Evolutionary conservation across 306 rosid genomes (phyloP).

Genomic region (Pyrus communis): DNA sequence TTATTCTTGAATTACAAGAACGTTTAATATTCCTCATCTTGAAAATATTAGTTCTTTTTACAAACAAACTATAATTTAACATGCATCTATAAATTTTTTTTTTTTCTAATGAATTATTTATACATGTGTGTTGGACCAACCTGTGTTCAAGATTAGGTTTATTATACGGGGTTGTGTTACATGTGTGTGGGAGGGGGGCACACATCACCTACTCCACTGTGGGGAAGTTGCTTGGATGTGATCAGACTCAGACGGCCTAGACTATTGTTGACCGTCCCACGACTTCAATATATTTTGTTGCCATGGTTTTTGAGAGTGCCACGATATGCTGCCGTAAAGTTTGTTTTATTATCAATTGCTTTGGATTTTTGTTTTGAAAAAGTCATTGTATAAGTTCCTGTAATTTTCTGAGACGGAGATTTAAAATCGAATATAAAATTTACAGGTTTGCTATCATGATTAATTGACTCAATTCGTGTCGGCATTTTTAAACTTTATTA

Average conservation of each 20-base stretch:
- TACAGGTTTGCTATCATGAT: no score
- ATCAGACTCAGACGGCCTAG: not conserved
- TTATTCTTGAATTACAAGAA: no score
- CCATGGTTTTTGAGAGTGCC: not conserved
- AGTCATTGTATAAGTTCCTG: no score
- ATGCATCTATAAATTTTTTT: not conserved
- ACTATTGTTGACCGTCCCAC: slow-evolving; percentile 2
- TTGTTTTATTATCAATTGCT: not conserved
- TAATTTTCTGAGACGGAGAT: no score
- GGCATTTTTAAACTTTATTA: not conserved
- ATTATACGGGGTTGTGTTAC: not conserved
- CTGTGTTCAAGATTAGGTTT: no score
- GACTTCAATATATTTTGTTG: not conserved
- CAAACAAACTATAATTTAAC: not conserved
- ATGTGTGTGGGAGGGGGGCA: not conserved
- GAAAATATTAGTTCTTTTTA: not conserved
- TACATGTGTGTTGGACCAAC: no score
- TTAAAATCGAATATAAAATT: no score
- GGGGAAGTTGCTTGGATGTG: slow-evolving; percentile 7
- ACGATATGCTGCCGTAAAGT: not conserved
- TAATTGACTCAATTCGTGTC: no score
- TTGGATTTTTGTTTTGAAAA: not conserved
- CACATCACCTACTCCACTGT: not conserved
- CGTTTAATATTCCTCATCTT: no score
- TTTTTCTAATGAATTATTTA: no score